Conservation (phyloP, 2,329 filamentous ascomycete genomes). For the Whalleya microplaca region DNA sequence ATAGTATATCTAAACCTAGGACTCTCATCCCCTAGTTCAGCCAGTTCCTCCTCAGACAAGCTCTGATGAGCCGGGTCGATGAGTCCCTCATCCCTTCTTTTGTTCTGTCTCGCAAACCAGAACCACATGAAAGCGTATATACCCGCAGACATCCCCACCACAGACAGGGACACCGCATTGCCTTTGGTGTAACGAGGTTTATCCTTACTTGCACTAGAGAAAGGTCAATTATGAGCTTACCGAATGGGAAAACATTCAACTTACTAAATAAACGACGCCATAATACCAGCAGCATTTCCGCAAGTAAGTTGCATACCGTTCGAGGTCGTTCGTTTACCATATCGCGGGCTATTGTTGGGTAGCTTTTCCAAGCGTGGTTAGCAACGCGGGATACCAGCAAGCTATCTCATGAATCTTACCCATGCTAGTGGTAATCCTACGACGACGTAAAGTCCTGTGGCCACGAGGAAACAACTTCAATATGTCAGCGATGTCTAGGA, state of each 20-base stretch:
- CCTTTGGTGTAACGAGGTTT: slow-evolving; percentile 63
- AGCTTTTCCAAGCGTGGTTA: slow-evolving; percentile 38
- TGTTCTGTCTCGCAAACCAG: slow-evolving; percentile 55
- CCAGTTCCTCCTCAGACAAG: slow-evolving; percentile 51
- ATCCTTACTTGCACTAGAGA: slow-evolving; percentile 47
- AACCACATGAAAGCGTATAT: slow-evolving; percentile 60
- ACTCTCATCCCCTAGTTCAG: slow-evolving; percentile 57
- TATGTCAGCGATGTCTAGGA: neutral
- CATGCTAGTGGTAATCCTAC: slow-evolving; percentile 61
- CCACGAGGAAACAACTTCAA: slow-evolving; percentile 70
- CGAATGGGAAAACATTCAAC: slow-evolving; percentile 10
- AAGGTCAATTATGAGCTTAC: slow-evolving; percentile 9
- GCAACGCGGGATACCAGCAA: neutral
- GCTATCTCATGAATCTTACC: slow-evolving; percentile 36
- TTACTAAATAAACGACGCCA: slow-evolving; percentile 69
- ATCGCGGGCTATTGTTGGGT: slow-evolving; percentile 71
- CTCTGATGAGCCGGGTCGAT: slow-evolving; percentile 43
- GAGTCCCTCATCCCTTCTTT: slow-evolving; percentile 44
- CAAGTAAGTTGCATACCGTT: slow-evolving; percentile 72
- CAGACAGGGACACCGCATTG: slow-evolving; percentile 62
- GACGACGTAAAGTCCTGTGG: slow-evolving; percentile 69
- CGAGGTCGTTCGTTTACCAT: slow-evolving; percentile 75
- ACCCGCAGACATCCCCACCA: slow-evolving; percentile 58
- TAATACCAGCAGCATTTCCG: slow-evolving; percentile 72
- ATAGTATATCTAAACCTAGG: slow-evolving; percentile 53